phyloP scores from a whole-genome alignment of 306 rosid species.

The Herpetospermum pedunculosum region DNA sequence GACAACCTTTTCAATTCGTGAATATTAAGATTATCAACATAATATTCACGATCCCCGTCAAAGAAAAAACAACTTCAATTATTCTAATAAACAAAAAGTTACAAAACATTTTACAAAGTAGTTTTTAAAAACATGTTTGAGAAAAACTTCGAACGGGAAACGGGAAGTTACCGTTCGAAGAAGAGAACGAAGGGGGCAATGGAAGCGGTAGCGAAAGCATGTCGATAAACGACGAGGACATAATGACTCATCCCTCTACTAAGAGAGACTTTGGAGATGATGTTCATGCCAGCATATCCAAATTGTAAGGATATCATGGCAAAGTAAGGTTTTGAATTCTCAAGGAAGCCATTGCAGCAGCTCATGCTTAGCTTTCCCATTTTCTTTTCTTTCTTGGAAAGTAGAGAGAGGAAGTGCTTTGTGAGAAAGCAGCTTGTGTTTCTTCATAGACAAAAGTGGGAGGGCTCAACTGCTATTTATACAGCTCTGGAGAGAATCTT shows the following conservation, averaged over 20 bases:
- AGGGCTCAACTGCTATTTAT: not conserved
- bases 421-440: not conserved
- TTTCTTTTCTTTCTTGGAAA: conserved; percentile 3
- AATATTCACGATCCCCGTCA: not conserved
- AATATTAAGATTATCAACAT: not conserved
- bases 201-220: conserved; percentile 61
- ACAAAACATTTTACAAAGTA: too few species aligned
- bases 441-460: not conserved
- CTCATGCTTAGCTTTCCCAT: conserved; percentile 29
- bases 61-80: not conserved
- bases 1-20: not conserved
- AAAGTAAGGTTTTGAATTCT: conserved; percentile 52
- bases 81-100: too few species aligned
- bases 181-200: conserved; percentile 66
- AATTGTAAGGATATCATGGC: conserved; percentile 84
- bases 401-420: not conserved
- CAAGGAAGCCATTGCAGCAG: conserved; percentile 28
- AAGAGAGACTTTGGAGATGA: conserved; percentile 70
- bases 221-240: conserved; percentile 89
- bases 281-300: conserved; percentile 83
- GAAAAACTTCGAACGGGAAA: not conserved
- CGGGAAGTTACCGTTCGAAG: conserved; percentile 45
- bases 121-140: too few species aligned
- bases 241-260: conserved; percentile 87
- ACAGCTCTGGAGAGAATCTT: not conserved